Conservation (phyloP, 345 rosid genomes). For the Eucalyptus sp. region DNA sequence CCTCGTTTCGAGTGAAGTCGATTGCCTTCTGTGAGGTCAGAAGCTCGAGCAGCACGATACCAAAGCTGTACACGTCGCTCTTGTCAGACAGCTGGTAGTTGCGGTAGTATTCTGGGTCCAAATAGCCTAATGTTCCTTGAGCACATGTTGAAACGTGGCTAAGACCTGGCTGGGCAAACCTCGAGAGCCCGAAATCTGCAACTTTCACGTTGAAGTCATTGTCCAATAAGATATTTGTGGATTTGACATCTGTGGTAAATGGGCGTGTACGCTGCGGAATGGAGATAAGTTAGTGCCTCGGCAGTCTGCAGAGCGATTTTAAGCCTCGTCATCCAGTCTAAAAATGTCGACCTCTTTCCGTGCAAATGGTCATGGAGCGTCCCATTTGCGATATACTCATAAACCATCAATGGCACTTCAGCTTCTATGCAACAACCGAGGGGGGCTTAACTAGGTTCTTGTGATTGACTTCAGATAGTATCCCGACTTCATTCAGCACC, state of each 20-base stretch:
- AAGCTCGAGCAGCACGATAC: constrained; percentile 47
- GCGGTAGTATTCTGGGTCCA: constrained; percentile 53
- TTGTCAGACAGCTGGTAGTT: constrained; percentile 48
- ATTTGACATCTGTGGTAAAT: constrained; percentile 55
- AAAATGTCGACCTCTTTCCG: constrained; percentile 11
- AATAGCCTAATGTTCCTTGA: constrained; percentile 54
- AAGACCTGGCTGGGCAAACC: constrained; percentile 41
- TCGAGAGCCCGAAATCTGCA: constrained; percentile 47
- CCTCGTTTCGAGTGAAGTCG: constrained; percentile 37
- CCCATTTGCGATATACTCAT: constrained; percentile 46
- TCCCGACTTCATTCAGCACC: constrained; percentile 55
- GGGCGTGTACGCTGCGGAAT: constrained; percentile 40
- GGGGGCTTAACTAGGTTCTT: constrained; percentile 44
- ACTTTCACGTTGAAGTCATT: constrained; percentile 35
- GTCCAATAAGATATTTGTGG: constrained; percentile 47
- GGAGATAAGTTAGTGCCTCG: constrained; percentile 49
- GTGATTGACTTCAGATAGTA: constrained; percentile 60
- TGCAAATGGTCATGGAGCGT: constrained; percentile 47
- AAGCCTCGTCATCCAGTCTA: constrained; percentile 40
- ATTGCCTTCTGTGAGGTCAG: constrained; percentile 42
- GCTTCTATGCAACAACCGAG: constrained; percentile 53
- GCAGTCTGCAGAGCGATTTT: constrained; percentile 41
- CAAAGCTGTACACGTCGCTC: constrained; percentile 54
- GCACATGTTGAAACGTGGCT: constrained; percentile 66
- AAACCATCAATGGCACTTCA: constrained; percentile 47